Base-by-base conservation (phyloP, 1,139 yeast genomes). In the Scheffersomyces lignicola region DNA sequence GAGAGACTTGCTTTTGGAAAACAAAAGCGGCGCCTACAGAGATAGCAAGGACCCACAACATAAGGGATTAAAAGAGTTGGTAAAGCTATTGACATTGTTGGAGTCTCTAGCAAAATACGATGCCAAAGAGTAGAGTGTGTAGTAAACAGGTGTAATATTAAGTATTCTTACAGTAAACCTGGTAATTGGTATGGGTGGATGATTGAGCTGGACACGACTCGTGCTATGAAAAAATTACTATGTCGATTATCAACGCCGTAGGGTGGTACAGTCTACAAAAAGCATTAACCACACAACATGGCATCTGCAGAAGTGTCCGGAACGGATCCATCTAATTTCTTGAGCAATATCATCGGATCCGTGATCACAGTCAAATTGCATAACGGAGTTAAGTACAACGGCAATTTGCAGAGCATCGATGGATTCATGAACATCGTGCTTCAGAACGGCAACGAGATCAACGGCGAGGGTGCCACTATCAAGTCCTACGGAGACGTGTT, bases 351-450 rank as follows among this genome's bases (percentile, higher is more conserved):
- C 44, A 80, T 86, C 26, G 95, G 96, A 28, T 75, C 81, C 38
- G 70, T 78, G 18, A 97, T 92, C 24, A 69, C 80, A 32, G 97
- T 94, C 18, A 88, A 86, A 57, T 76, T 90, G 39, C 80, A 83
- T 56, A 86, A 94, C 26, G 97, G 97, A 10, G 80, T 90, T 41
- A 87, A 86, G 44, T 92, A 89, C 60, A 50, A 57, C 43, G 87
- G 88, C 11, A 74, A 68, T 41, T 73, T 92, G 40, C 94, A 87
- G 49, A 86, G 96, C 32, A 90, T 92, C 38, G 99, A 92, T 56
- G 97, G 98, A 11, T 94, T 82, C 63, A 90, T 92, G 97, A 94
- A 94, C 61, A 83, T 92, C 37, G 95, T 92, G 4, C 71, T 92
- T 49, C 89, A 84, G 40, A 75, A 80, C 36, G 80, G 95, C 3